Evolutionary conservation across 208 protist genomes (phyloP), one percentile per base, ranked within the genome.

Genomic region (Leishmania guyanensis): DNA sequence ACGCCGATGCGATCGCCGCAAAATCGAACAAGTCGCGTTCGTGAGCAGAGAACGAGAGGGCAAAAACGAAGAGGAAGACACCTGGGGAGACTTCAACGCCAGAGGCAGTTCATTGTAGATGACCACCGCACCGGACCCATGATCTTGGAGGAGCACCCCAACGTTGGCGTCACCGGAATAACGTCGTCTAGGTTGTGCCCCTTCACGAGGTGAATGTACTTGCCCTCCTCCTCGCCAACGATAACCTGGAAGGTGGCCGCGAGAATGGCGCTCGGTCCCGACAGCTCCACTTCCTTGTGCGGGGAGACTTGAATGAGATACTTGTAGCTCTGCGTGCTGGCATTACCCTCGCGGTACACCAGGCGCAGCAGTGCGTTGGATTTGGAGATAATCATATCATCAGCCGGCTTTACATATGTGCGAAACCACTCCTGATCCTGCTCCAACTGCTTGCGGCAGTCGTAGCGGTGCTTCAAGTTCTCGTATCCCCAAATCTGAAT

Each of bases 401-500:
- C 80, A 22, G 76, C 76, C 17, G 85, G 84, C 53, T 85, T 78
- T 33, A 81, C 77, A 66, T 89, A 93, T 17, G 77, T 88, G 29
- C 85, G 86, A 51, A 86, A 71, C 94, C 92, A 95, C 50, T 94
- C 91, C 65, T 87, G 80, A 77, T 97, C 89, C 16, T 78, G 79
- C 56, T 88, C 84, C n/a, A 97, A 74, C 51, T 78, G 53, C 72
- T 87, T 90, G 48, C 80, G 83, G 56, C 74, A 87, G 33, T 95
- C 64, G 79, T 94, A 91, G 75, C 94, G 91, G 74, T 97, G 91
- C 80, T 88, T 73, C 46, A 97, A 85, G 71, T 85, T 89, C 50
- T 95, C 88, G 76, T 93, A 97, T 77, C 94, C 81, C 92, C 94
- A 96, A 39, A 97, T 80, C 62, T 94, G 90, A 17, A 94, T 53